phyloP scores from a whole-genome alignment of 78 protist genomes.

The Ministeria vibrans region DNA sequence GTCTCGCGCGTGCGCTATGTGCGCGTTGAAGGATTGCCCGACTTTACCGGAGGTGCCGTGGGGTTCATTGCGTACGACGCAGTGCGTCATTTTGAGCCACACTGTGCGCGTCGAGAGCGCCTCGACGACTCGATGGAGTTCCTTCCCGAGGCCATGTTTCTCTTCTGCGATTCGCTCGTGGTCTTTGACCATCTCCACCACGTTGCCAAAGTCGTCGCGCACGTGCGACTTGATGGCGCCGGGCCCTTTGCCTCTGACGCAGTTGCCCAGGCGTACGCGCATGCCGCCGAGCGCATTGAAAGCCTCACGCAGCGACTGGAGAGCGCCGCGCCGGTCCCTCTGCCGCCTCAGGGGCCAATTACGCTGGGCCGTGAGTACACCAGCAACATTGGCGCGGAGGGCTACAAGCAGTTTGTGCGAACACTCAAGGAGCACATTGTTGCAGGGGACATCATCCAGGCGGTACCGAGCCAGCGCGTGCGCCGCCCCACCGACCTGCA shows the following conservation, averaged over 20 bases:
- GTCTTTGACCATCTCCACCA: conserved; percentile 28
- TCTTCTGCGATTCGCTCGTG: conserved; percentile 27
- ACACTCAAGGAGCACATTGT: conserved; percentile 32
- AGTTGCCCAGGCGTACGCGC: background rate
- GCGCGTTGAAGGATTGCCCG: conserved; percentile 12
- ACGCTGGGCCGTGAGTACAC: background rate
- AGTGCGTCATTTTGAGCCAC: conserved; percentile 41
- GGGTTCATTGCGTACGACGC: conserved; percentile 32
- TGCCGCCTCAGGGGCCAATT: conserved; percentile 24
- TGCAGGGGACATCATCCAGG: conserved; percentile 52
- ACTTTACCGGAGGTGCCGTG: conserved; percentile 37
- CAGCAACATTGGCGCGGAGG: conserved; percentile 22
- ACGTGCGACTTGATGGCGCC: conserved; percentile 17
- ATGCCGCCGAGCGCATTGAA: background rate
- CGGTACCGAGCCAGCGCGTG: conserved; percentile 48
- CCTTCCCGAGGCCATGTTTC: conserved; percentile 40
- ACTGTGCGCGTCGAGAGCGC: background rate
- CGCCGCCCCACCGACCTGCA: conserved; percentile 16
- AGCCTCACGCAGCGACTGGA: background rate
- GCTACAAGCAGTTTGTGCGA: conserved; percentile 34
- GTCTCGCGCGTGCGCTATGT: background rate
- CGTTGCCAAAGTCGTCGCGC: background rate
- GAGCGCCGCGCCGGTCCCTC: background rate
- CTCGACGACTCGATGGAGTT: conserved; percentile 13
- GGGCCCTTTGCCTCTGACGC: background rate